Evolutionary conservation across 1,284 basidiomycete genomes (phyloP).

Genomic region (Marasmius oreades): DNA sequence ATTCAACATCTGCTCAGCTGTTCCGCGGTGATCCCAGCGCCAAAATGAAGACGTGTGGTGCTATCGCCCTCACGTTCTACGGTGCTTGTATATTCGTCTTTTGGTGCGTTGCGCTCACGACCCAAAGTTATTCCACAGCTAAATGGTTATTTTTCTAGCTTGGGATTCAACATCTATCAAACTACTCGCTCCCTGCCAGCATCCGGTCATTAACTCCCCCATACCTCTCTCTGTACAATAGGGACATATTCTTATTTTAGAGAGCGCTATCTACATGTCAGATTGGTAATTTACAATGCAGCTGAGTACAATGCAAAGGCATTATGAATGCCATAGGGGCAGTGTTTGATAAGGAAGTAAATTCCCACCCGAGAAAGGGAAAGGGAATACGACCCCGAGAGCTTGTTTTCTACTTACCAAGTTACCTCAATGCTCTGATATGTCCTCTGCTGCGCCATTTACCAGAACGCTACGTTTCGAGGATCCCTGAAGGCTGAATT

Average conservation of each 20-base stretch:
- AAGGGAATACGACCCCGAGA: constrained; percentile 1
- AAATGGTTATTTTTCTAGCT: constrained; percentile 34
- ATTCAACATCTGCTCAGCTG: constrained; percentile 45
- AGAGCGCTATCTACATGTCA: neutral
- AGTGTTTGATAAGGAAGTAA: neutral
- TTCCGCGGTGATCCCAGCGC: constrained; percentile 64
- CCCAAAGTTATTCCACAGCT: neutral
- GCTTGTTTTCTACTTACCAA: constrained; percentile 4
- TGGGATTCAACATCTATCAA: constrained; percentile 75
- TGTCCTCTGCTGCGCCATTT: constrained; percentile 2
- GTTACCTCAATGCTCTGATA: constrained; percentile 4
- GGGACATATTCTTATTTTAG: neutral
- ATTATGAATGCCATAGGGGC: neutral
- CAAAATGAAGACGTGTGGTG: constrained; percentile 55
- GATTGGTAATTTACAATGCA: too few relatives aligned
- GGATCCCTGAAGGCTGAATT: neutral
- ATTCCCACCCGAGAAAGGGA: neutral
- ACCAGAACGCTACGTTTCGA: neutral
- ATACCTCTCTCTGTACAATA: neutral
- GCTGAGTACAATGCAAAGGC: neutral
- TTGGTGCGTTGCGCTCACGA: constrained; percentile 55
- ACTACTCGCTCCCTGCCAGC: constrained; percentile 33
- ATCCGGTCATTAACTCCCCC: neutral
- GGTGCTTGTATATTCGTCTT: constrained; percentile 83
- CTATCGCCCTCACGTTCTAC: constrained; percentile 71